Percentiles rank a stretch among this genome's conserved stretches.
Conservation (phyloP, 1,284 basidiomycete genomes). For the Kwoniella shivajii region DNA sequence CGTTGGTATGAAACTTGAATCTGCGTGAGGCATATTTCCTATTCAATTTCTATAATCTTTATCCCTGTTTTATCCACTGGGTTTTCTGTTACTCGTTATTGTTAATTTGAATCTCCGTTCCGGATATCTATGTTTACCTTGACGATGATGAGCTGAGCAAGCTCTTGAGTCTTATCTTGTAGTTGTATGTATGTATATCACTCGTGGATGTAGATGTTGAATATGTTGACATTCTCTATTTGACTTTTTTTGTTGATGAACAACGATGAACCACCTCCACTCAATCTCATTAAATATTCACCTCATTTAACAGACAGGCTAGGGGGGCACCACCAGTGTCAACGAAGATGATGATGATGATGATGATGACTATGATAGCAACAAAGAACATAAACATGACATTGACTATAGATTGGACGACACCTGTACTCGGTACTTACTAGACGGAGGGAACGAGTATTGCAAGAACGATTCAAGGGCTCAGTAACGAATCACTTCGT, state of each 20-base stretch:
- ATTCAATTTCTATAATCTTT: no score
- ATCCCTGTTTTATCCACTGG: no score
- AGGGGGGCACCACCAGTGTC: not conserved
- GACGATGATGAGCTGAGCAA: not conserved
- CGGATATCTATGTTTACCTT: not conserved
- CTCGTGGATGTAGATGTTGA: not conserved
- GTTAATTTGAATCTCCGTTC: no score
- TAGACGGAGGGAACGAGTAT: no score
- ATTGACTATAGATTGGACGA: no score
- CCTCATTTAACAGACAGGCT: constrained; percentile 3
- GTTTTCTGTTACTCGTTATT: no score
- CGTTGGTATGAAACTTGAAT: constrained; percentile 70
- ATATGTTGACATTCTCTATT: not conserved
- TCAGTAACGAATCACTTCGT: not conserved
- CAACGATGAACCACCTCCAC: constrained; percentile 12
- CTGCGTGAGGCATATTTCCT: constrained; percentile 75
- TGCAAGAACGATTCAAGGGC: no score
- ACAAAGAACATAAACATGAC: no score
- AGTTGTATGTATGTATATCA: not conserved
- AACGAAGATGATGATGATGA: not conserved
- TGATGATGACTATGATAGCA: not conserved
- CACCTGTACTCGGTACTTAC: no score
- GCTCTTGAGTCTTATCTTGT: not conserved
- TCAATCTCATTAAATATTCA: not conserved
- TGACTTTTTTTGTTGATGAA: not conserved